Percentiles rank a stretch among this genome's conserved stretches.
phyloP scores from a whole-genome alignment of 306 rosid species.

The Trifolium subterraneum region DNA sequence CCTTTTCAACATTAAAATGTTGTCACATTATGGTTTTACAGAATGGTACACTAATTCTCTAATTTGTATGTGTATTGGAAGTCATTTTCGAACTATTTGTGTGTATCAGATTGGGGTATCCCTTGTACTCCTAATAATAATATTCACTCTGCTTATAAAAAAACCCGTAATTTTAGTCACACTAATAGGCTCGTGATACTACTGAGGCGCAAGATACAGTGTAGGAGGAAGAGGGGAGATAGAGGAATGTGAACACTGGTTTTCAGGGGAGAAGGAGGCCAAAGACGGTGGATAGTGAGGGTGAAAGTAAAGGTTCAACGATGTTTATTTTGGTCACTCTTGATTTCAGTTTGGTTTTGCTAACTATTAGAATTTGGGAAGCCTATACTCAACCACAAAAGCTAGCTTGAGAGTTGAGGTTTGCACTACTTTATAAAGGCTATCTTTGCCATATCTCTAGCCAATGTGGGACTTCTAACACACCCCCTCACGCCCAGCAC shows the following conservation, averaged over 20 bases:
- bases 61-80: too few relatives aligned
- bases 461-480: too few relatives aligned
- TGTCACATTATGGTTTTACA: not conserved
- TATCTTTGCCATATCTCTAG: too few relatives aligned
- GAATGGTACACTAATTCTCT: too few relatives aligned
- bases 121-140: not conserved
- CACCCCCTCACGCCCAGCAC: too few relatives aligned
- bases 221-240: not conserved
- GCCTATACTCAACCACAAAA: too few relatives aligned
- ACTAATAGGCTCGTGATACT: too few relatives aligned
- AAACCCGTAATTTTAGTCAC: not conserved
- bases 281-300: not conserved
- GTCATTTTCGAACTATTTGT: not conserved
- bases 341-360: not conserved
- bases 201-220: not conserved
- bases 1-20: not conserved
- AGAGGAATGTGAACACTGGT: not conserved
- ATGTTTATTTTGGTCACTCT: not conserved
- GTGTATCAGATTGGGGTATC: not conserved
- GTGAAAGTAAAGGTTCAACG: not conserved
- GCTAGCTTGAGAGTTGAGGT: too few relatives aligned
- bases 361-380: too few relatives aligned
- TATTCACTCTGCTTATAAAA: not conserved
- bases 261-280: not conserved
- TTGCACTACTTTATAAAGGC: too few relatives aligned